Evolutionary conservation across 176 grass and related monocot genomes (phyloP).

Genomic region (Oryza australiensis): DNA sequence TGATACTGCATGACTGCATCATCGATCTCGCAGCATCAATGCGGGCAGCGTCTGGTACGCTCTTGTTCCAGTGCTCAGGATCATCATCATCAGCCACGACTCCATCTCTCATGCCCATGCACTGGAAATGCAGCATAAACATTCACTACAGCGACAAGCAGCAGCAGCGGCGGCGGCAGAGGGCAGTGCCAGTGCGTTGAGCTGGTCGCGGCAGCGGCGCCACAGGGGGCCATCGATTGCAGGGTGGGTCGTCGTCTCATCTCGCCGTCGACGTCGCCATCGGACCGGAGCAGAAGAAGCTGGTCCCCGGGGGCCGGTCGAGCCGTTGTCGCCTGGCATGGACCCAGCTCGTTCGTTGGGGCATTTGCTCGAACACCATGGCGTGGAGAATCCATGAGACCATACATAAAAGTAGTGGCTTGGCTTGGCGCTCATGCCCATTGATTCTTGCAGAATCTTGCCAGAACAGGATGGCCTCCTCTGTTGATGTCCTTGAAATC

Average conservation of each 20-base stretch:
- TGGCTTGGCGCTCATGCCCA: neutral
- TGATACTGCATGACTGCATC: neutral
- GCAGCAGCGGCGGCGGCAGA: neutral
- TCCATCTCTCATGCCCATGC: conserved; percentile 38
- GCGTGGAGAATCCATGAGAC: neutral
- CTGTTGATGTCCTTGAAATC: neutral
- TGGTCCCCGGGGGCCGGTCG: conserved; percentile 29
- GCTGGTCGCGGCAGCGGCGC: conserved; percentile 15
- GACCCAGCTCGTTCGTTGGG: conserved; percentile 14
- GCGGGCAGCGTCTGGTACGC: neutral
- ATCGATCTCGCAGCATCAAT: neutral
- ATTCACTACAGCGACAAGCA: neutral
- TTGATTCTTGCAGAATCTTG: neutral
- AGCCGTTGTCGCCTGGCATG: conserved; percentile 33
- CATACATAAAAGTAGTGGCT: neutral
- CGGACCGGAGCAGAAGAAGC: conserved; percentile 14
- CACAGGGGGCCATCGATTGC: conserved; percentile 3
- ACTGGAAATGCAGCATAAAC: conserved; percentile 20
- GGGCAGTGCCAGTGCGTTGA: conserved; percentile 32
- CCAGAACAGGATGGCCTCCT: neutral
- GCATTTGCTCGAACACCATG: conserved; percentile 9
- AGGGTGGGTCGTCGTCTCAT: neutral
- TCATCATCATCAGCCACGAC: conserved; percentile 10
- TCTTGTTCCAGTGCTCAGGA: conserved; percentile 9
- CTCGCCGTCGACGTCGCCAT: neutral